Base-by-base conservation (phyloP, 768 basidiomycete species). In the Auricularia sp. region DNA sequence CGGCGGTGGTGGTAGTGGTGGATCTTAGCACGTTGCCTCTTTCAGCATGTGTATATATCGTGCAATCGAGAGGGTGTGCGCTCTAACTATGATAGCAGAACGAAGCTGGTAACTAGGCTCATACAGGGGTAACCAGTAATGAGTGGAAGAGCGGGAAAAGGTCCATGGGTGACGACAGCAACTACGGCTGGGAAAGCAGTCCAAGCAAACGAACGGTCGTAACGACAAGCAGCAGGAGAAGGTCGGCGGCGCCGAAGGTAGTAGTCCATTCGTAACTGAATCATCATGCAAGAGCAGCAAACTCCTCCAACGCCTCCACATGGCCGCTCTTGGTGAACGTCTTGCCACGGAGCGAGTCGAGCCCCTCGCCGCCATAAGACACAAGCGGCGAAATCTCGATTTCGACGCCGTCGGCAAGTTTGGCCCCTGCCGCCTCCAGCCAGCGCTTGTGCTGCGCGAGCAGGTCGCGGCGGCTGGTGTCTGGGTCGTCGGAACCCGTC, bases 311-410 rank as follows among this genome's bases (percentile, higher is more conserved):
- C 21, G 76, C 76, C 70, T 78, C 83, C 18, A 87, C 87, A 42
- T 83, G 72, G 10, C 92, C 93, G 16, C 88, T 90, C 73, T 83
- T 90, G 58, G 81, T 81, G 74, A 93, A 88, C 35, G 75, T 83
- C 79, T 87, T 87, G 56, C 93, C 94, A 74, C 86, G 87, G 60
- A 90, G 81, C 60, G 74, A 77, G 70, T 90, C 87, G 66, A 98
- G 76, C 1, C 93, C 96, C 74, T 99, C 97, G 16, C 97, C 97
- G 23, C 89, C 88, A 68, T 98, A 99, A 70, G 84, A 88, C 64
- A 95, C 86, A 8, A 87, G 77, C 18, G 97, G 94, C 2, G 90
- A 91, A 62, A 98, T 78, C 76, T 99, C 97, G 64, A 98, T 88
- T 73, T 95, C 90, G 18, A 90, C 86, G 44, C 81, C 87, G 0